Evolutionary conservation across 805 yeast genomes (phyloP), one percentile per base, ranked within the genome.

Genomic region (Metschnikowia peoriensis): DNA sequence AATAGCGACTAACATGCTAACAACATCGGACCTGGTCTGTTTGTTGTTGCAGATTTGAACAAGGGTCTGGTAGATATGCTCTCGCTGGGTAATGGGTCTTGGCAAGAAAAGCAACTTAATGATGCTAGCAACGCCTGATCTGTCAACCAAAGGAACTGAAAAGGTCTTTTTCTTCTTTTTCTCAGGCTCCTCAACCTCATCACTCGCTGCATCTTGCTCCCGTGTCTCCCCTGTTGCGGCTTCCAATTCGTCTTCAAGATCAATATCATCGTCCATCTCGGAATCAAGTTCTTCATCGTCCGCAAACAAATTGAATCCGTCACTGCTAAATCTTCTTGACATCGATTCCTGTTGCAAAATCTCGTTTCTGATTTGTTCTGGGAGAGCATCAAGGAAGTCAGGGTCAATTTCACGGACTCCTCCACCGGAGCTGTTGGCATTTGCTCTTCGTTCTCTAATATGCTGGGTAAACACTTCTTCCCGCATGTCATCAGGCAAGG

Each of bases 401-500:
- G 90, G 86, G 58, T 86, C 96, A 49, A 89, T 80, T 59, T 88
- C 96, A 29, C 89, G 73, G 2, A 81, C 73, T 12, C 77, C 71
- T 1, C 69, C 64, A 0, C 82, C 64, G 55, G 70, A 41, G 12
- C 70, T 65, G 1, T 79, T 55, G 56, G 88, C 71, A 74, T 82
- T 42, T 76, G 77, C 86, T 54, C 94, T 76, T 53, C 92, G 75
- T 59, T 89, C 94, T 41, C 91, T 73, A 7, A 90, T 73, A 62
- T 91, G 96, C 56, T 90, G 93, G 0, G 92, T 82, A 63, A 89
- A 84, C 0, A 91, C 97, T 63, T 92, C 97, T 56, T 90, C 96
- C 46, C 97, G 76, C 88, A 92, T 88, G 49, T 89, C 94, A 42
- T 89, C 96, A 0, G 97, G 97, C 38, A 92, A 76, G 0, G 97